phyloP scores from a whole-genome alignment of 345 rosid species.

The Arabis alpina region DNA sequence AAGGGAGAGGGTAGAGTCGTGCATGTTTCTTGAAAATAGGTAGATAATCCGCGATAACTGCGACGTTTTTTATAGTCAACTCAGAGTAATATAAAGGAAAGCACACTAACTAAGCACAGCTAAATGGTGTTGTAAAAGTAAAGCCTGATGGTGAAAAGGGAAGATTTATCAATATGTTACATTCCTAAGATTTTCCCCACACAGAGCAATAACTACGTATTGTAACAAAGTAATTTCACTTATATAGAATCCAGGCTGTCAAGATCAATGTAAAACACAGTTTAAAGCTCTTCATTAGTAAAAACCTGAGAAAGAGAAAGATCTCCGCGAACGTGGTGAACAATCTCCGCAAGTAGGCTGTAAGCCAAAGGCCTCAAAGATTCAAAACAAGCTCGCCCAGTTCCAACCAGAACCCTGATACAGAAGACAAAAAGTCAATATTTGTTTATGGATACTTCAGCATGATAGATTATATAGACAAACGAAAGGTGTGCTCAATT shows the following conservation, averaged over 20 bases:
- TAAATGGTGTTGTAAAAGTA: slow-evolving; percentile 1
- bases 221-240: slow-evolving; percentile 8
- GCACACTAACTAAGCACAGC: slow-evolving; percentile 16
- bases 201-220: slow-evolving; percentile 17
- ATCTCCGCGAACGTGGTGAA: slow-evolving; percentile 94
- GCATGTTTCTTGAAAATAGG: slow-evolving; percentile 97
- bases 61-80: slow-evolving; percentile 31
- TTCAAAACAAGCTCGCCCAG: slow-evolving; percentile 97
- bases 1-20: slow-evolving; percentile 92
- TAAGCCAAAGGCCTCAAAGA: slow-evolving; percentile 98
- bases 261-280: slow-evolving; percentile 12
- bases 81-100: slow-evolving; percentile 31
- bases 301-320: slow-evolving; percentile 86
- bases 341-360: slow-evolving; percentile 96
- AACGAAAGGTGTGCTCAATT: slow-evolving; percentile 10
- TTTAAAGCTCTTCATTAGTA: slow-evolving; percentile 21
- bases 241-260: slow-evolving; percentile 3
- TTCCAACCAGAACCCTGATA: slow-evolving; percentile 92
- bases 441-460: slow-evolving; percentile 13
- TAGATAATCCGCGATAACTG: slow-evolving; percentile 97
- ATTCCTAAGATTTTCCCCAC: slow-evolving; percentile 1
- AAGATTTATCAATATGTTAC: slow-evolving; percentile 11
- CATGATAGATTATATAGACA: slow-evolving; percentile 1
- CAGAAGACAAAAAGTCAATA: slow-evolving; percentile 30
- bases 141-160: slow-evolving; percentile 14